Conservation (phyloP, 1,284 basidiomycete species). For the Puccinia coronata region DNA sequence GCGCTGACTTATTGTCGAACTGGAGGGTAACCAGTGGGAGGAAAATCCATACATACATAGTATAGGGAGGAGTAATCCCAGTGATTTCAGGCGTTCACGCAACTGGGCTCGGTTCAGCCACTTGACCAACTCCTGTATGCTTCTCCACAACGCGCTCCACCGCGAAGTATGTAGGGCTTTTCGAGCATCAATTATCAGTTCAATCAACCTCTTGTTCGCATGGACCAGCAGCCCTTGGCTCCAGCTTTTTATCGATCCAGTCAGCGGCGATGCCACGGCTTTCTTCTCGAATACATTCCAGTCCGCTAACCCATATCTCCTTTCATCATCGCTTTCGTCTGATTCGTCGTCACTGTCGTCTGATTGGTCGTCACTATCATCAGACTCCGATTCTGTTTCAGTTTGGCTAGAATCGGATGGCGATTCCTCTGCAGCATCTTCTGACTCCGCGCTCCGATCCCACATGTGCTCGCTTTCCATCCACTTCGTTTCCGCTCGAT, state of each 20-base stretch:
- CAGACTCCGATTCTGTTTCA: constrained; percentile 4
- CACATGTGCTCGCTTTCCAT: not conserved
- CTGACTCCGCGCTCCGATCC: not conserved
- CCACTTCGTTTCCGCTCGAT: not conserved
- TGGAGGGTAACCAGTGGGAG: not conserved
- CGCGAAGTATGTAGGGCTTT: not conserved
- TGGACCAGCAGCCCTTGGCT: not conserved
- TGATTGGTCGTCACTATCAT: not conserved
- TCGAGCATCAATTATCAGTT: not conserved
- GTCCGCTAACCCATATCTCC: not conserved
- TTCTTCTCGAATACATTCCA: not conserved
- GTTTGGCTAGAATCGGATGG: not conserved
- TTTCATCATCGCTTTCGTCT: not conserved
- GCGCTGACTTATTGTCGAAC: not conserved
- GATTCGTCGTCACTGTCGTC: not conserved
- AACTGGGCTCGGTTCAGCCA: not conserved
- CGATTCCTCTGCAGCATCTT: not conserved
- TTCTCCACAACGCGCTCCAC: constrained; percentile 17
- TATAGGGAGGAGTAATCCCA: constrained; percentile 14
- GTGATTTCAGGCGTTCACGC: not conserved
- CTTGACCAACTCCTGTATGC: constrained; percentile 11
- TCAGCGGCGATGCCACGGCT: not conserved
- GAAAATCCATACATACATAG: not conserved
- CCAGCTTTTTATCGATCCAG: not conserved
- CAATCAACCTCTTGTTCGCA: not conserved